Percentiles rank a stretch among this genome's conserved stretches.
Conservation (phyloP, 2,329 filamentous ascomycete genomes). For the Fusarium mangiferae region DNA sequence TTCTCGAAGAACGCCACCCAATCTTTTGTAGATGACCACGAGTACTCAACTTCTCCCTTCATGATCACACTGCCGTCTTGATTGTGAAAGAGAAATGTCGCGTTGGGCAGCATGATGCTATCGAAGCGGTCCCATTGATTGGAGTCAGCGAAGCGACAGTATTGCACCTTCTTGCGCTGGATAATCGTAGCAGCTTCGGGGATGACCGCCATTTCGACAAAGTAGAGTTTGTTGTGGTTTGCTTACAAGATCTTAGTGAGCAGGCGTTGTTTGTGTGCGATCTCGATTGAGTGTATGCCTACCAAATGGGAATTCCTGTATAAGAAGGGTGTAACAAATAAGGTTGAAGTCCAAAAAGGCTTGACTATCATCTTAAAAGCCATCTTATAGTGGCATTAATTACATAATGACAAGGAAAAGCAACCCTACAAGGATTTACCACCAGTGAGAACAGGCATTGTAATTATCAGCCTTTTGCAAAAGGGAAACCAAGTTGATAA, state of each 20-base stretch:
- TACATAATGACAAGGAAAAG: too few species aligned
- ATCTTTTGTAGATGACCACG: not conserved
- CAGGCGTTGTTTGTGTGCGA: too few species aligned
- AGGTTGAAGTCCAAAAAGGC: too few species aligned
- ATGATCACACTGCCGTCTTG: not conserved
- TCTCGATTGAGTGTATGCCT: accelerated
- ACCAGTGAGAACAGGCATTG: too few species aligned
- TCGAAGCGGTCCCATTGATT: slow-evolving; percentile 24
- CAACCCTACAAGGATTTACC: too few species aligned
- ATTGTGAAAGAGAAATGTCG: slow-evolving; percentile 1
- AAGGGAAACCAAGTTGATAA: too few species aligned
- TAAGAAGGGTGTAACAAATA: too few species aligned
- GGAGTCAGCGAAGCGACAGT: slow-evolving; percentile 20
- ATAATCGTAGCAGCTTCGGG: slow-evolving; percentile 9
- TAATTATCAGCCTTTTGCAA: too few species aligned
- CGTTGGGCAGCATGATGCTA: slow-evolving; percentile 12
- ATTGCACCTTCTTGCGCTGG: slow-evolving; percentile 25
- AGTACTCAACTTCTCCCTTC: not conserved
- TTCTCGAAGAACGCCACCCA: slow-evolving; percentile 8
- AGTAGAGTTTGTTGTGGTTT: not conserved
- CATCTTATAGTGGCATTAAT: too few species aligned
- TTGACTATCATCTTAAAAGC: too few species aligned
- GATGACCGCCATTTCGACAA: not conserved
- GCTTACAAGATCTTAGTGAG: too few species aligned
- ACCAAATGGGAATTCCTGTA: too few species aligned